Percentiles rank a stretch among this genome's conserved stretches.
Evolutionary conservation across 345 rosid genomes (phyloP).

Genomic region (Psidium guajava): DNA sequence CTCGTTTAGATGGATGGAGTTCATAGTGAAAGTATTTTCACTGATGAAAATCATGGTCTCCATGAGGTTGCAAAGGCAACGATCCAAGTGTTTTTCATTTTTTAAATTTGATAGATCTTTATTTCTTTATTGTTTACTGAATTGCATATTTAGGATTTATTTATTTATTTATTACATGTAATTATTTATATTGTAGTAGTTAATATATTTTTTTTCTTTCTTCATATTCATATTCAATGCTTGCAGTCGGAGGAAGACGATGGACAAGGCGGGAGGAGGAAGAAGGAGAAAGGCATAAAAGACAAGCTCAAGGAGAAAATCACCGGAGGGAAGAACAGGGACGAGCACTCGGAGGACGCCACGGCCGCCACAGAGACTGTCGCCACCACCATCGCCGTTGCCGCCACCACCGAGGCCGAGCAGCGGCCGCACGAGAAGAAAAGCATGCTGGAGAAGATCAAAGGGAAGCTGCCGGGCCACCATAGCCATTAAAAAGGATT

Average conservation of each 20-base stretch:
- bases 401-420: neutral
- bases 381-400: neutral
- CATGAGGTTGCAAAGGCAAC: no score
- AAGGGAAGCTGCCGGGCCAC: constrained; percentile 66
- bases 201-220: no score
- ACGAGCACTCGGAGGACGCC: constrained; percentile 2
- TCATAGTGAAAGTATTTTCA: no score
- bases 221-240: no score
- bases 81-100: no score
- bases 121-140: no score
- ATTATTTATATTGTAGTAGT: no score
- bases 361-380: neutral
- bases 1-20: no score
- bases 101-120: no score
- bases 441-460: constrained; percentile 63
- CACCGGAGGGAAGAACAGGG: constrained; percentile 27
- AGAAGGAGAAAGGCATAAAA: constrained; percentile 69
- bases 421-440: constrained; percentile 44
- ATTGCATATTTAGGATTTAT: no score
- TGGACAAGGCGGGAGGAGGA: constrained; percentile 72
- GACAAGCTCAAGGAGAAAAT: constrained; percentile 70
- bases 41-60: no score
- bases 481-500: neutral
- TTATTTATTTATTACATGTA: no score
- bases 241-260: constrained; percentile 61